These are phyloP conservation scores for Aspergillus thermomutatus DNA, from an alignment of 2,329 filamentous ascomycete species.

Conservation along the genomic window DNA sequence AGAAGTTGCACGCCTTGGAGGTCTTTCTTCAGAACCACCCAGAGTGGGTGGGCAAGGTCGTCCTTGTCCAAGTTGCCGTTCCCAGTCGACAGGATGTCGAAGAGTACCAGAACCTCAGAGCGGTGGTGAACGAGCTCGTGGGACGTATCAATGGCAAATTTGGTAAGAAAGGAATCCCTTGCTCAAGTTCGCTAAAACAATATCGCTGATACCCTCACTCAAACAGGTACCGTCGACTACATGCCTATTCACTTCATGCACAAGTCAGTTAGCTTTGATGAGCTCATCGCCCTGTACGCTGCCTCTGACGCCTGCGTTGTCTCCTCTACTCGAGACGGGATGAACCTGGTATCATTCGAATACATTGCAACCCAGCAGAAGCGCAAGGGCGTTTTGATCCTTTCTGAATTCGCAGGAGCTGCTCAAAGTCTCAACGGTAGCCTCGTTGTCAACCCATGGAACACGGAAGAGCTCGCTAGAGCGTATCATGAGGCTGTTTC, in stretches of 20 bases:
- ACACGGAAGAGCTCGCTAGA: conserved; percentile 90
- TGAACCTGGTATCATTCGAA: conserved; percentile 98
- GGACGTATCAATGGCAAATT: conserved; percentile 85
- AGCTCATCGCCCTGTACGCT: conserved; percentile 88
- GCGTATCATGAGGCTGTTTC: conserved; percentile 96
- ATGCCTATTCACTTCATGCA: conserved; percentile 99
- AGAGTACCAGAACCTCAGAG: conserved; percentile 90
- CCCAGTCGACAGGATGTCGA: conserved; percentile 90
- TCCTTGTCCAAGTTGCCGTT: conserved; percentile 89
- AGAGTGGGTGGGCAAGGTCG: conserved; percentile 94
- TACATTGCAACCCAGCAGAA: conserved; percentile 93
- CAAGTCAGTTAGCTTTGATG: conserved; percentile 91
- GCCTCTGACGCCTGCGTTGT: conserved; percentile 90
- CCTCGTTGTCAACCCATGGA: conserved; percentile 97
- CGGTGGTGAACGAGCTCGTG: conserved; percentile 90
- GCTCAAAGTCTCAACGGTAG: conserved; percentile 92
- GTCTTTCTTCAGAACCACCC: conserved; percentile 92
- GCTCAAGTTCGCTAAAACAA: not conserved
- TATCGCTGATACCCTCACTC: conserved; percentile 11
- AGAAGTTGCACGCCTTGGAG: conserved; percentile 90
- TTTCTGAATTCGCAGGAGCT: conserved; percentile 94
- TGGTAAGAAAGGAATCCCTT: conserved; percentile 9
- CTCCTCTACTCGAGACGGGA: conserved; percentile 93
- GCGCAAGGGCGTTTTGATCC: conserved; percentile 86
- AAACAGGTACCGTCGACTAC: conserved; percentile 80